These are phyloP conservation scores for Cladosporium velox DNA, from an alignment of 2,329 filamentous ascomycete species.

Conservation along the genomic window DNA sequence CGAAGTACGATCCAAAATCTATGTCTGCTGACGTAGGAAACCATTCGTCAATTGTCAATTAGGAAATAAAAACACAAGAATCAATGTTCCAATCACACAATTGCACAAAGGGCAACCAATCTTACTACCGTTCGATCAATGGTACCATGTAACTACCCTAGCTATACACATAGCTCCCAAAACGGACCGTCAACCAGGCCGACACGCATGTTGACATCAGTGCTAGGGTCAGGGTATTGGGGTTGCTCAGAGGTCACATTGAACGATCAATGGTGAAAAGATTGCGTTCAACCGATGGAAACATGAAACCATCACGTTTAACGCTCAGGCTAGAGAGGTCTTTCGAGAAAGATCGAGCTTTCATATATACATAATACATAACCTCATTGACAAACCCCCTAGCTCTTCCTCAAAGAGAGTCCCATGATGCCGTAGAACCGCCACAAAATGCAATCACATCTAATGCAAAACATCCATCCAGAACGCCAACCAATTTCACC, in stretches of 20 bases:
- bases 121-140: no score
- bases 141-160: not conserved
- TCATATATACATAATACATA: slow-evolving; percentile 5
- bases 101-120: not conserved
- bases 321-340: not conserved
- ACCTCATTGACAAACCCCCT: not conserved
- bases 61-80: not conserved
- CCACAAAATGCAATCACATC: not conserved
- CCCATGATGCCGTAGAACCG: not conserved
- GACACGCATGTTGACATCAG: not conserved
- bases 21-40: no score
- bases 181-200: not conserved
- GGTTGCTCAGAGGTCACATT: not conserved
- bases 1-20: no score
- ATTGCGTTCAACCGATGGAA: not conserved
- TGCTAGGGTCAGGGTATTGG: not conserved
- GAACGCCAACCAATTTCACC: not conserved
- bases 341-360: not conserved
- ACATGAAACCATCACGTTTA: not conserved
- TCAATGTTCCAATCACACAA: not conserved
- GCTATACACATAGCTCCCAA: no score
- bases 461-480: not conserved
- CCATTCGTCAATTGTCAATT: not conserved
- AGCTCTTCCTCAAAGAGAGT: not conserved
- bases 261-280: not conserved